phyloP scores from a whole-genome alignment of 495 filamentous ascomycete genomes.

The Bathelium albidoporum region DNA sequence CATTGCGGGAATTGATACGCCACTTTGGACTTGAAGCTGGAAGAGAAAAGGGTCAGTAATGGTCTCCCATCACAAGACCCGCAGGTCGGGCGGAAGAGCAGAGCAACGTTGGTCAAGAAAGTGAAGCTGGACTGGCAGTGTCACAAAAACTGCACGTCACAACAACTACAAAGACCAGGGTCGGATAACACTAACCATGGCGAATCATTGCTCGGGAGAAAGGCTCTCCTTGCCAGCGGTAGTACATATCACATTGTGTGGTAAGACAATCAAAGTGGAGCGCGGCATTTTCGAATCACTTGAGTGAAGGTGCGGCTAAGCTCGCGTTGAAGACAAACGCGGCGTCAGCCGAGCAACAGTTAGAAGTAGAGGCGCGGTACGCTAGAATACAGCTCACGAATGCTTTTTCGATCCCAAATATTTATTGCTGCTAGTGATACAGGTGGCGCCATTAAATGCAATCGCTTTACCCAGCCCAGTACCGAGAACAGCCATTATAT shows the following conservation, averaged over 20 bases:
- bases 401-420: too few species aligned
- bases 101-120: background rate
- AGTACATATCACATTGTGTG: background rate
- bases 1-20: background rate
- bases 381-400: too few species aligned
- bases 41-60: background rate
- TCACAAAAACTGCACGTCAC: conserved; percentile 1
- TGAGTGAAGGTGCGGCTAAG: background rate
- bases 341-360: background rate
- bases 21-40: background rate
- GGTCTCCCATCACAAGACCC: background rate
- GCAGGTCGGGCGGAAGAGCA: background rate
- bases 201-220: background rate
- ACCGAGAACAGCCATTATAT: background rate
- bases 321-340: background rate
- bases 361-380: too few species aligned
- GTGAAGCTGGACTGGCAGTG: background rate
- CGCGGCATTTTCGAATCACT: background rate
- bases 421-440: background rate
- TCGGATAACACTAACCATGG: background rate
- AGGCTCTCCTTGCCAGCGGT: background rate
- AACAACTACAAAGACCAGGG: background rate
- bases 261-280: background rate
- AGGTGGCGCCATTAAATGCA: background rate
- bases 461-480: background rate